Conservation (phyloP, 2,329 filamentous ascomycete species). For the Penicillium freii region DNA sequence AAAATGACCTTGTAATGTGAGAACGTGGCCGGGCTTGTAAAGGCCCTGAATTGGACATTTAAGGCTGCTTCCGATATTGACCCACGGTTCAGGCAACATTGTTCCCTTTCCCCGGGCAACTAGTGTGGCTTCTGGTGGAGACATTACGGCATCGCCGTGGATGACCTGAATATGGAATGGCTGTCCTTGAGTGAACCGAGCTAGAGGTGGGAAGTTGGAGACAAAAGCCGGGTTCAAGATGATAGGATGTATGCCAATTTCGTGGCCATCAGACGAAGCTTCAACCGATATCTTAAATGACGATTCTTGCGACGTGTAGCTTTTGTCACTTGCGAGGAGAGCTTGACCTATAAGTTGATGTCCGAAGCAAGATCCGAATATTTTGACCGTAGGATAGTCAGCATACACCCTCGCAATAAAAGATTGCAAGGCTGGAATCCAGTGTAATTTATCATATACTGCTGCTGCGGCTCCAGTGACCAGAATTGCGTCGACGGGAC, state of each 20-base stretch:
- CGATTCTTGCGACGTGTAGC: not conserved
- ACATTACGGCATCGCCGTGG: constrained; percentile 31
- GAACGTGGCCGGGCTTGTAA: constrained; percentile 21
- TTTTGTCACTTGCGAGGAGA: constrained; percentile 13
- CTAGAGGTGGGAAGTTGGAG: constrained; percentile 2
- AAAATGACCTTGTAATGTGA: constrained; percentile 29
- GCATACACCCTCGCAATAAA: constrained; percentile 22
- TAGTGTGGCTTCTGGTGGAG: not conserved
- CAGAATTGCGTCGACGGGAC: constrained; percentile 25
- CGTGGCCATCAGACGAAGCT: constrained; percentile 22
- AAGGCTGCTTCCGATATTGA: constrained; percentile 22
- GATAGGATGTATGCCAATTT: constrained; percentile 27
- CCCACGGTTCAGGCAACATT: constrained; percentile 18
- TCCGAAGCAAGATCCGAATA: constrained; percentile 30
- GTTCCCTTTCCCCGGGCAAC: not conserved
- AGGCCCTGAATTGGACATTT: constrained; percentile 26
- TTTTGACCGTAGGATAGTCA: constrained; percentile 23
- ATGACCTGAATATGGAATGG: constrained; percentile 29
- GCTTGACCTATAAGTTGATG: constrained; percentile 29
- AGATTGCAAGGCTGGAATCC: constrained; percentile 18
- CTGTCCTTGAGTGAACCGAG: not conserved
- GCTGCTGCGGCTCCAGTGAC: constrained; percentile 27
- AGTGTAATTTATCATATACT: constrained; percentile 18
- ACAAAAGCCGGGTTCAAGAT: constrained; percentile 17
- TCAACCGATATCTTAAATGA: constrained; percentile 19